These are phyloP conservation scores for Geotrichum citri-aurantii DNA, from an alignment of 1,139 yeast genomes.

Conservation along the genomic window DNA sequence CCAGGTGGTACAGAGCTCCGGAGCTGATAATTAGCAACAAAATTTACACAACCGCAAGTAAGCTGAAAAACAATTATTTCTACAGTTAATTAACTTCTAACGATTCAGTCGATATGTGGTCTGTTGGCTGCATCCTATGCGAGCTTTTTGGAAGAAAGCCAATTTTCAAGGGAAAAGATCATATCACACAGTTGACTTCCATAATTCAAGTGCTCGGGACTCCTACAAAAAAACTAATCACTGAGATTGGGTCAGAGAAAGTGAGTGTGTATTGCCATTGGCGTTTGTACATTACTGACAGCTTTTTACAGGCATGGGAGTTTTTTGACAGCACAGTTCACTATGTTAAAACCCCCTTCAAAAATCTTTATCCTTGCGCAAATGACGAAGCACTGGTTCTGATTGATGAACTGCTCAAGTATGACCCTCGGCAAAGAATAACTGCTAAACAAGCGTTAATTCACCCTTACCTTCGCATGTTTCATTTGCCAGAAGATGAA, in stretches of 20 bases:
- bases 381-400: slow-evolving; percentile 70
- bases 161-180: slow-evolving; percentile 75
- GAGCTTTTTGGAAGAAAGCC: slow-evolving; percentile 81
- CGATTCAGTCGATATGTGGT: slow-evolving; percentile 82
- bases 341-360: slow-evolving; percentile 49
- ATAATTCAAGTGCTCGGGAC: slow-evolving; percentile 74
- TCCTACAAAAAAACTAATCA: slow-evolving; percentile 66
- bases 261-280: neutral
- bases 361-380: slow-evolving; percentile 60
- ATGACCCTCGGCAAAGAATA: slow-evolving; percentile 73
- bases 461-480: slow-evolving; percentile 72
- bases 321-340: slow-evolving; percentile 19
- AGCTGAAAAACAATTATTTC: neutral
- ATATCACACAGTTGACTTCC: slow-evolving; percentile 76
- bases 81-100: slow-evolving; percentile 7
- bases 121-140: slow-evolving; percentile 88
- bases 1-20: slow-evolving; percentile 95
- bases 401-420: slow-evolving; percentile 62
- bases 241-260: slow-evolving; percentile 60
- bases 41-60: slow-evolving; percentile 38
- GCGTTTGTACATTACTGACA: slow-evolving; percentile 3
- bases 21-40: slow-evolving; percentile 67
- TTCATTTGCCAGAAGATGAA: slow-evolving; percentile 85
- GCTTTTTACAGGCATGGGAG: slow-evolving; percentile 18
- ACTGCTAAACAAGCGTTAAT: slow-evolving; percentile 75